Percentiles rank a stretch among this genome's conserved stretches.
Conservation (phyloP, 306 rosid genomes). For the Fagus crenata region DNA sequence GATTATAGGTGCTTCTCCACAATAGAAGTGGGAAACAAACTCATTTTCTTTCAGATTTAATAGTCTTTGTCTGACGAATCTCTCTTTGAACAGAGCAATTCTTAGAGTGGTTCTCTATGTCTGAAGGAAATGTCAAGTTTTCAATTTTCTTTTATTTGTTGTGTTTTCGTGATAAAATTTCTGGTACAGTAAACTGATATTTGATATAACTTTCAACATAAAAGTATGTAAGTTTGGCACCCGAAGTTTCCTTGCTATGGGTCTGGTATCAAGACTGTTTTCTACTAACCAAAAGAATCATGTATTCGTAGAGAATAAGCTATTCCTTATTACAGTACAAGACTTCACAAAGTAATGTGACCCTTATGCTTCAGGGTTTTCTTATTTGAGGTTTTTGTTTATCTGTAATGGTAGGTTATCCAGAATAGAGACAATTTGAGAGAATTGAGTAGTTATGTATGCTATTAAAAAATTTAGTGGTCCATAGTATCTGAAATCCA, state of each 20-base stretch:
- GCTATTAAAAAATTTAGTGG: background rate
- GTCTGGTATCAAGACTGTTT: background rate
- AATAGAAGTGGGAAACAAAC: background rate
- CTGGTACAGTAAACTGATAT: background rate
- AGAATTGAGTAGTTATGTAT: background rate
- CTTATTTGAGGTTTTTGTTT: background rate
- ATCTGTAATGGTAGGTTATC: background rate
- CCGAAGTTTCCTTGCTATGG: background rate
- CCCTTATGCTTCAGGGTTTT: background rate
- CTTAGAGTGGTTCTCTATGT: background rate
- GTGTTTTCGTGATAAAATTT: background rate
- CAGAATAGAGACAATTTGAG: background rate
- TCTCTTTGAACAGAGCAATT: background rate
- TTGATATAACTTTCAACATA: background rate
- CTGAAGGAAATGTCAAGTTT: background rate
- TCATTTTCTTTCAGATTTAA: background rate
- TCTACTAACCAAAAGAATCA: background rate
- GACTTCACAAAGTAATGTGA: background rate
- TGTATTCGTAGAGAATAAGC: background rate
- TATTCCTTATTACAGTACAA: background rate
- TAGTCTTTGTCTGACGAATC: background rate
- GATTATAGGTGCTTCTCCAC: conserved; percentile 1
- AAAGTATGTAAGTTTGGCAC: background rate
- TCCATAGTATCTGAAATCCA: background rate
- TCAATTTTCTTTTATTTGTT: background rate